phyloP scores from a whole-genome alignment of 2,329 filamentous ascomycete species.

The Trichocomaceae sp. region DNA sequence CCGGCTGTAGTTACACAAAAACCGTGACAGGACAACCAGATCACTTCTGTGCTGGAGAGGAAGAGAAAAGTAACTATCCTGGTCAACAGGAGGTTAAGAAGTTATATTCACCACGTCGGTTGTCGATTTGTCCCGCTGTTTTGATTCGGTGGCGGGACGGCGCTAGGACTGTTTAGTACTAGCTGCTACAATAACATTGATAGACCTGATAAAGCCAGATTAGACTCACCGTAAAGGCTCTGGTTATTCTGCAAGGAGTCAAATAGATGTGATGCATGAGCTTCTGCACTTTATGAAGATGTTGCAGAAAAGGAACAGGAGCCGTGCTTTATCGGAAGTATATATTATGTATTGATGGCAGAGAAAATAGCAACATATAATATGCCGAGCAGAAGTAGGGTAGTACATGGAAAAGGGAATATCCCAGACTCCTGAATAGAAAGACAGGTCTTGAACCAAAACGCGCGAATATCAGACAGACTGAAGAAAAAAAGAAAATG shows the following conservation, averaged over 20 bases:
- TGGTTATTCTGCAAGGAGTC: too few species aligned
- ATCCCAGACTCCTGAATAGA: constrained; percentile 24
- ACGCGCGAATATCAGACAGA: constrained; percentile 13
- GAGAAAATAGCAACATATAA: constrained; percentile 5
- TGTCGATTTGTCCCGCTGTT: background rate
- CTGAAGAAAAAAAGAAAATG: constrained; percentile 13
- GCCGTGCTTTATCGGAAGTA: background rate
- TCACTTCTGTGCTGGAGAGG: background rate
- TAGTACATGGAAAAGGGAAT: constrained; percentile 13
- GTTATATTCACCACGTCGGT: background rate
- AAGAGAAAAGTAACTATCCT: background rate
- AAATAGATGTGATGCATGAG: background rate
- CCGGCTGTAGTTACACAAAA: background rate
- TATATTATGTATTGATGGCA: constrained; percentile 6
- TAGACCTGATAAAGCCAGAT: background rate
- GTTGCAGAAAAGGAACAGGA: background rate
- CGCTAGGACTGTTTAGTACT: background rate
- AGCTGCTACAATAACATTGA: background rate
- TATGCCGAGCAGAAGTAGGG: constrained; percentile 8
- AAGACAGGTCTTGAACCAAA: constrained; percentile 13
- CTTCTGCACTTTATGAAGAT: background rate
- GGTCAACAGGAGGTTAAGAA: constrained; percentile 6
- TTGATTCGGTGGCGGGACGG: background rate
- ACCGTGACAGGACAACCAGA: background rate
- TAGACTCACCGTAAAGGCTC: too few species aligned